These are phyloP conservation scores for Phytophthora ohioensis DNA, from an alignment of 352 stramenopile genomes.

Conservation along the genomic window DNA sequence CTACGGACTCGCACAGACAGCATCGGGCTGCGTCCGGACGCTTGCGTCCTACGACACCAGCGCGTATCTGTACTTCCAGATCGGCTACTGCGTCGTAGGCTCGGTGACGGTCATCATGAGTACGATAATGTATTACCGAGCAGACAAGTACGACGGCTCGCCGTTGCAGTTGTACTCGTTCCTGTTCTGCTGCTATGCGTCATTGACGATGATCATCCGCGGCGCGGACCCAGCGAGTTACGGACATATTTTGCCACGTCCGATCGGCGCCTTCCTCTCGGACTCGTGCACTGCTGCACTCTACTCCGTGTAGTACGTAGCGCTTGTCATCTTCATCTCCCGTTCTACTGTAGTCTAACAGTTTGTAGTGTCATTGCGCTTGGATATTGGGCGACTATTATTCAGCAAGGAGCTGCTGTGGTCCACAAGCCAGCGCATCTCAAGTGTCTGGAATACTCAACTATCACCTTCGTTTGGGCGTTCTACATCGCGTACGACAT, in stretches of 20 bases:
- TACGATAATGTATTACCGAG: constrained; percentile 56
- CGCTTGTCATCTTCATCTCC: background rate
- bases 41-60: constrained; percentile 46
- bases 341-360: constrained; percentile 2
- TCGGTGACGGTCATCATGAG: constrained; percentile 41
- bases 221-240: constrained; percentile 65
- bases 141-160: constrained; percentile 43
- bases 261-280: constrained; percentile 53
- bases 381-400: constrained; percentile 66
- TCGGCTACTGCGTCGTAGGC: constrained; percentile 54
- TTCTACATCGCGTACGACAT: constrained; percentile 47
- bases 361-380: constrained; percentile 56
- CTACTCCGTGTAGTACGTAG: constrained; percentile 64
- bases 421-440: constrained; percentile 38
- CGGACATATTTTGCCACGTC: constrained; percentile 51
- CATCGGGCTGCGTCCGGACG: constrained; percentile 46
- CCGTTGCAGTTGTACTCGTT: constrained; percentile 65
- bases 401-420: constrained; percentile 52
- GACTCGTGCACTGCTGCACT: constrained; percentile 70
- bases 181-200: constrained; percentile 55
- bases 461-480: constrained; percentile 46
- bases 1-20: constrained; percentile 59
- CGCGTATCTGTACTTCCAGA: constrained; percentile 50
- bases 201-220: constrained; percentile 63
- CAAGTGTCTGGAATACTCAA: constrained; percentile 39